A percentile compares a stretch with the other conserved stretches of the same genome.
Evolutionary conservation across 306 rosid species (phyloP).

Genomic region (Betula pendula): DNA sequence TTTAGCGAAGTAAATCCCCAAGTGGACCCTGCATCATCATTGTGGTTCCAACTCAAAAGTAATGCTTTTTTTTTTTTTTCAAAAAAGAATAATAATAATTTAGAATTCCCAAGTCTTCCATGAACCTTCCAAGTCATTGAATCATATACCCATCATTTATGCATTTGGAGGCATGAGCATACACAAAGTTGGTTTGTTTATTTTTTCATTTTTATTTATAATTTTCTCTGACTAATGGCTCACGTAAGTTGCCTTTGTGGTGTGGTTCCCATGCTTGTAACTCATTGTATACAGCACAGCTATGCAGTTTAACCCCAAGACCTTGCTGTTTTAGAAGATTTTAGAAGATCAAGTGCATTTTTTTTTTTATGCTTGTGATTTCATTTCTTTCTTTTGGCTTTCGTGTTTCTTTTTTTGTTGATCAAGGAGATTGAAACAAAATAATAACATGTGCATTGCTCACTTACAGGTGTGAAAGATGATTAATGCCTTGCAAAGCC

Average conservation of each 20-base stretch:
- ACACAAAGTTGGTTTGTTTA: not conserved
- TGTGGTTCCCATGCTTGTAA: not conserved
- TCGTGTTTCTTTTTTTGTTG: not conserved
- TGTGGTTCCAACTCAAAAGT: not conserved
- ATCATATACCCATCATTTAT: not conserved
- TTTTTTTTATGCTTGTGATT: not conserved
- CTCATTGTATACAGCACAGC: not conserved
- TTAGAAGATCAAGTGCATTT: not conserved
- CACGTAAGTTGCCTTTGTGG: not conserved
- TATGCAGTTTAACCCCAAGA: not conserved
- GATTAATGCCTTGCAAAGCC: constrained; percentile 11
- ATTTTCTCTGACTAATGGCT: not conserved
- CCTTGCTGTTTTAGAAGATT: not conserved
- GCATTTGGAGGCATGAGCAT: not conserved
- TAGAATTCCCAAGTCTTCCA: not conserved
- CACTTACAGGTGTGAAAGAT: constrained; percentile 25
- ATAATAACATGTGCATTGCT: not conserved
- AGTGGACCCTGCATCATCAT: not conserved
- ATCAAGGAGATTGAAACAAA: not conserved
- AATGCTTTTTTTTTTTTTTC: not conserved
- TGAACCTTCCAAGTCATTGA: not conserved
- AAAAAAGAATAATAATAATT: not conserved
- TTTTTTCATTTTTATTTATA: not conserved
- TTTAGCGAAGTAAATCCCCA: not conserved
- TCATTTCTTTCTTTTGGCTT: not conserved